Evolutionary conservation across 2,329 filamentous ascomycete species (phyloP).

Genomic region (Aspergillus fischeri): DNA sequence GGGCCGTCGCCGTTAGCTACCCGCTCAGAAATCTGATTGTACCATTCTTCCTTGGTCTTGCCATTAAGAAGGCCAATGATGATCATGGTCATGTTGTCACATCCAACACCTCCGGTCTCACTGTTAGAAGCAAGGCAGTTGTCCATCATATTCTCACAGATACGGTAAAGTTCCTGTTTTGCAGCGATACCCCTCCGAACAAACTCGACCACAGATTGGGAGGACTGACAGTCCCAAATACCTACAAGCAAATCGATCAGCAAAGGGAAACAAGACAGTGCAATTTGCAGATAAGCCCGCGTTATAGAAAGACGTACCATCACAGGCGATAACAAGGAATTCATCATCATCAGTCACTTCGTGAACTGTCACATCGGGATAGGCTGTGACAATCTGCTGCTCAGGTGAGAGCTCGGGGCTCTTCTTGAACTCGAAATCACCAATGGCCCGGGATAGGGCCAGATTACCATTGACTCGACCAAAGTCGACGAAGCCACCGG

Average conservation of each 20-base stretch:
- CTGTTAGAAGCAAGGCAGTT: constrained; percentile 98
- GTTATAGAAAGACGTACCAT: constrained; percentile 58
- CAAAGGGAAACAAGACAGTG: background rate
- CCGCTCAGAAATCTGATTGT: constrained; percentile 87
- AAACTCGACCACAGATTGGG: constrained; percentile 94
- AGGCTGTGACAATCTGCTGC: constrained; percentile 96
- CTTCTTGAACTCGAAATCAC: constrained; percentile 99
- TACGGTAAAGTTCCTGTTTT: constrained; percentile 89
- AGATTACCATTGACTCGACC: constrained; percentile 98
- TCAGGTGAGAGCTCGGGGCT: constrained; percentile 95
- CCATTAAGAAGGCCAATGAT: constrained; percentile 85
- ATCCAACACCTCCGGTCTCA: constrained; percentile 94
- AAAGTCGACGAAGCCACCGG: constrained; percentile 97
- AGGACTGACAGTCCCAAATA: constrained; percentile 99
- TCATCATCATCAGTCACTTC: constrained; percentile 91
- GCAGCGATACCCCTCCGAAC: constrained; percentile 93
- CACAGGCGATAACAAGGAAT: constrained; percentile 88
- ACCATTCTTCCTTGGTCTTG: constrained; percentile 96
- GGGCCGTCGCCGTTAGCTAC: constrained; percentile 96
- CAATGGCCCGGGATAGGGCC: constrained; percentile 91
- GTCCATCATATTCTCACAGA: constrained; percentile 99
- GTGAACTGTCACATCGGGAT: constrained; percentile 88
- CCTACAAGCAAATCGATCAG: constrained; percentile 51
- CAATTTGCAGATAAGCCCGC: background rate
- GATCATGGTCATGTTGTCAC: constrained; percentile 99